These are phyloP conservation scores for Cyclostephanos invisitatus DNA, from an alignment of 108 stramenopile species.

Conservation along the genomic window DNA sequence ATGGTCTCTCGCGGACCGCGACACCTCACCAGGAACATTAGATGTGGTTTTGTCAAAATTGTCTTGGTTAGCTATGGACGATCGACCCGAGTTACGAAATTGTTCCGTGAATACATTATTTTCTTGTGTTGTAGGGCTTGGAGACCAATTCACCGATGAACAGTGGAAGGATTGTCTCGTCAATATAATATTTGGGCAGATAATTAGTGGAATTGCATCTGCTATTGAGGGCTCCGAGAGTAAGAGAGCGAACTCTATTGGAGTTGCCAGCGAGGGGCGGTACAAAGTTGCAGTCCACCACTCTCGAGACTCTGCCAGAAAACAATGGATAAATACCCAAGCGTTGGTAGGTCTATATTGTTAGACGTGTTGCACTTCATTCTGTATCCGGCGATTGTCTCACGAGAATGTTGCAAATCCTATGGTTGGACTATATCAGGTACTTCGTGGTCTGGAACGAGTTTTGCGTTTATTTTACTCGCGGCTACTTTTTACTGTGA, in stretches of 20 bases:
- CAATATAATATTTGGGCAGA: conserved; percentile 67
- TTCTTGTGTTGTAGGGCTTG: conserved; percentile 88
- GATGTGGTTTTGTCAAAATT: conserved; percentile 78
- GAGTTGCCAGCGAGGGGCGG: conserved; percentile 19
- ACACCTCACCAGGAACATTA: conserved; percentile 62
- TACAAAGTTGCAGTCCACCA: conserved; percentile 85
- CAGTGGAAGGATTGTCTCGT: conserved; percentile 83
- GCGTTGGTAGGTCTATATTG: conserved; percentile 40
- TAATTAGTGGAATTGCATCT: conserved; percentile 36
- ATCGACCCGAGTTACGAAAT: conserved; percentile 81
- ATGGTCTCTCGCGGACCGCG: conserved; percentile 87
- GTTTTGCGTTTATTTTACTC: conserved; percentile 72
- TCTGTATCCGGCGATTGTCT: not conserved
- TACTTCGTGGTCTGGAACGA: conserved; percentile 80
- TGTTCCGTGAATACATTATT: conserved; percentile 93
- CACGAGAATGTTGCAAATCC: not conserved
- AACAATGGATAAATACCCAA: conserved; percentile 87
- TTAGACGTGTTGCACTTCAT: not conserved
- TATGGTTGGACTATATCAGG: not conserved
- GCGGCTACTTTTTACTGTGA: conserved; percentile 48
- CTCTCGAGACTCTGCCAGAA: conserved; percentile 76
- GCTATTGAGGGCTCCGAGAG: conserved; percentile 27
- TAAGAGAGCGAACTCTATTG: not conserved
- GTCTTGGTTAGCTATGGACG: conserved; percentile 64
- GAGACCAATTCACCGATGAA: conserved; percentile 60